Percentiles rank a stretch among this genome's conserved stretches.
Conservation (phyloP, 2,329 filamentous ascomycete species). For the Talaromyces sp. region DNA sequence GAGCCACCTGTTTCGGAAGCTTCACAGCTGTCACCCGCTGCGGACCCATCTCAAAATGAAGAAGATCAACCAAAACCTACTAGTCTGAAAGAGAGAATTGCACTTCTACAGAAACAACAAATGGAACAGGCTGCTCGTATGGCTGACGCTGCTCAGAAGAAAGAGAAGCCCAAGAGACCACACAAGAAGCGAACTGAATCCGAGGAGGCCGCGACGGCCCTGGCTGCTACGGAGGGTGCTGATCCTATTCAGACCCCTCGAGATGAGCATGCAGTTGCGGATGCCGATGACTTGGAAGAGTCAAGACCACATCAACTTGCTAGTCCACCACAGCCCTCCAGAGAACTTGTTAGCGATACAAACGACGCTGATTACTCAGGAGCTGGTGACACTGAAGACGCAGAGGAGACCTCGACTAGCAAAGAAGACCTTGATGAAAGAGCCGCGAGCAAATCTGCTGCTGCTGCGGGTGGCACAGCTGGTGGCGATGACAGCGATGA, state of each 20-base stretch:
- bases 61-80: slow-evolving; percentile 79
- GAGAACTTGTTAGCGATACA: slow-evolving; percentile 55
- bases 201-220: slow-evolving; percentile 18
- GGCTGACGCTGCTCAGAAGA: slow-evolving; percentile 70
- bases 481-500: slow-evolving; percentile 33
- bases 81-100: slow-evolving; percentile 92
- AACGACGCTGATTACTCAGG: slow-evolving; percentile 63
- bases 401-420: slow-evolving; percentile 59
- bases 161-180: slow-evolving; percentile 80
- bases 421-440: slow-evolving; percentile 69
- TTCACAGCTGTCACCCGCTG: slow-evolving; percentile 21
- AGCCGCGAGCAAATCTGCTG: slow-evolving; percentile 14
- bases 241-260: slow-evolving; percentile 25
- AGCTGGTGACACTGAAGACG: slow-evolving; percentile 59
- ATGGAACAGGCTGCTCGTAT: slow-evolving; percentile 80
- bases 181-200: slow-evolving; percentile 58
- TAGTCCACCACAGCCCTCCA: slow-evolving; percentile 35
- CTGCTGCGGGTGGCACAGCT: slow-evolving; percentile 41
- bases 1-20: slow-evolving; percentile 31
- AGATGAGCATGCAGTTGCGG: slow-evolving; percentile 26
- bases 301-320: slow-evolving; percentile 17
- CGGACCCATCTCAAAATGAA: slow-evolving; percentile 54
- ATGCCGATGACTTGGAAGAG: slow-evolving; percentile 20
- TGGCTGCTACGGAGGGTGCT: slow-evolving; percentile 18
- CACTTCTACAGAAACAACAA: slow-evolving; percentile 88